A percentile compares a stretch with the other conserved stretches of the same genome.
Conservation (phyloP, 2,329 filamentous ascomycete species). For the Tolypocladium amazonense region DNA sequence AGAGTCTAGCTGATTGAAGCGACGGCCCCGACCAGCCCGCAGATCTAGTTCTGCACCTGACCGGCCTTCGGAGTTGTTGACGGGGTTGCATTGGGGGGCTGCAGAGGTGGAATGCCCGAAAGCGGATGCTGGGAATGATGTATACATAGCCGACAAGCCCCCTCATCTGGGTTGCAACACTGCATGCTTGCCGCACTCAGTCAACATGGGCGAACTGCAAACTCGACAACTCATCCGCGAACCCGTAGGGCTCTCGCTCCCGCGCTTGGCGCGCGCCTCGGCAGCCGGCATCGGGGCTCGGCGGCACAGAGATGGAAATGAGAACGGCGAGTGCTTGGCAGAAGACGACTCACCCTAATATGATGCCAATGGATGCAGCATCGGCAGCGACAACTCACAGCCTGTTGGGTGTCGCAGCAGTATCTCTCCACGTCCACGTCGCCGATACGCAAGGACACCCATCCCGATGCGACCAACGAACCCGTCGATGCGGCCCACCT, state of each 20-base stretch:
- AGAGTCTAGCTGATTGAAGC: too few relatives aligned
- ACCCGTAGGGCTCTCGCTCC: neutral
- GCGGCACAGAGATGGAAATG: neutral
- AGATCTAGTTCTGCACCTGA: neutral
- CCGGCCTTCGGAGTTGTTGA: neutral
- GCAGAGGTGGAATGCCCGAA: neutral
- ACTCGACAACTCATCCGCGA: neutral
- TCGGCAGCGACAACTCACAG: too few relatives aligned
- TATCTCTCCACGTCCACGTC: conserved; percentile 32
- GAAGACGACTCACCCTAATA: neutral
- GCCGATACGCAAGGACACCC: conserved; percentile 36
- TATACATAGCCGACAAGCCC: neutral
- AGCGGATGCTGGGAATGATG: neutral
- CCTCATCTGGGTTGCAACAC: neutral
- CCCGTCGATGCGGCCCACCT: conserved; percentile 30
- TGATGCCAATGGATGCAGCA: too few relatives aligned
- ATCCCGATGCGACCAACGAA: conserved; percentile 23
- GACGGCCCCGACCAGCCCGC: neutral
- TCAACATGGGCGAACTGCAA: conserved; percentile 5
- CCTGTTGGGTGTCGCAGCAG: conserved; percentile 43
- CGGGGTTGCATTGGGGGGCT: neutral
- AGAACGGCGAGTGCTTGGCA: neutral
- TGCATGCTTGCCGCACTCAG: neutral
- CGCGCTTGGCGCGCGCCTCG: neutral
- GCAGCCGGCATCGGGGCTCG: neutral